A percentile compares a stretch with the other conserved stretches of the same genome.
These are phyloP conservation scores for Penicillium italicum DNA, from an alignment of 2,329 filamentous ascomycete species.

Conservation along the genomic window DNA sequence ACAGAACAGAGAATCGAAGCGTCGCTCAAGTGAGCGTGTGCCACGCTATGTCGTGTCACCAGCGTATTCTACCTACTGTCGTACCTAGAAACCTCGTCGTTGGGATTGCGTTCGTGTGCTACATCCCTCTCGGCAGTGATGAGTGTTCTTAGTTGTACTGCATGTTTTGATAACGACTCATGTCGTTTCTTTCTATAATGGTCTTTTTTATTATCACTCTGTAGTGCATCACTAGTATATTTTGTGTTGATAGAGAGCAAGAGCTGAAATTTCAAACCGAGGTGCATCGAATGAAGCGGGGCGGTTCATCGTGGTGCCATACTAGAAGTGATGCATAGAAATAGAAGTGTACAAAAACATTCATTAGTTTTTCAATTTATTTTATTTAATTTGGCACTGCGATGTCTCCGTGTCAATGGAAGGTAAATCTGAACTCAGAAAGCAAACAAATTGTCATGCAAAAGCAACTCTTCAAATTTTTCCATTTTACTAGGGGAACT, in stretches of 20 bases:
- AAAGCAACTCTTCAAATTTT: no score
- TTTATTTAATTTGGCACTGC: not conserved
- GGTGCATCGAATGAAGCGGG: not conserved
- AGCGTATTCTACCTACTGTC: no score
- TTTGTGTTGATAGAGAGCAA: not conserved
- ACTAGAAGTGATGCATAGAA: no score
- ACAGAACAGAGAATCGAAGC: no score
- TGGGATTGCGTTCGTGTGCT: no score
- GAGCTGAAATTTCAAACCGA: not conserved
- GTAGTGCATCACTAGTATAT: not conserved
- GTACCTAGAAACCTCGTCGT: no score
- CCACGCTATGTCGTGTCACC: no score
- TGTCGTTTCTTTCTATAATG: not conserved
- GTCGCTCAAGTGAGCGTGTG: no score
- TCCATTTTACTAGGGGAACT: no score
- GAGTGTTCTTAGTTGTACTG: not conserved
- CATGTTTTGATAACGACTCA: not conserved
- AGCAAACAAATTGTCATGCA: no score
- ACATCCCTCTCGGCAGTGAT: not conserved
- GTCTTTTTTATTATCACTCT: no score
- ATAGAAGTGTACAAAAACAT: not conserved
- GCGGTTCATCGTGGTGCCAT: not conserved
- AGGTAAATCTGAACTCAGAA: no score
- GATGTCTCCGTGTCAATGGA: not conserved
- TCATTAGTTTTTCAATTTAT: not conserved